These are phyloP conservation scores for Phytophthora constricta DNA, from an alignment of 352 stramenopile genomes.

Conservation along the genomic window DNA sequence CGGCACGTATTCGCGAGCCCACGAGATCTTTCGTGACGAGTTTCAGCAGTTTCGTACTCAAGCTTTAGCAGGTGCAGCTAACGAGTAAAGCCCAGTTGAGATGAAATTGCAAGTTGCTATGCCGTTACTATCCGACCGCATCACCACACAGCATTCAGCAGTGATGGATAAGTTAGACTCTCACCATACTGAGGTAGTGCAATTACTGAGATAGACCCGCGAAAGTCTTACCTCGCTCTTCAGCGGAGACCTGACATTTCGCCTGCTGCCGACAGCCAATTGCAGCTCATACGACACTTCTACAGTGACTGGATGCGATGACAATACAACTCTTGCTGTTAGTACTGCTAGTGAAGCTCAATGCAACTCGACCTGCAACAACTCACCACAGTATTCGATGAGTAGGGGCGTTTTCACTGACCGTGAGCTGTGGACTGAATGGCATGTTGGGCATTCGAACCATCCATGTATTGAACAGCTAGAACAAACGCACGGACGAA, in stretches of 20 bases:
- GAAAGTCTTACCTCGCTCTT: slow-evolving; percentile 1
- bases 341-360: background rate
- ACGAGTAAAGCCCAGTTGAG: slow-evolving; percentile 4
- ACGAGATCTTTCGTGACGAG: slow-evolving; percentile 2
- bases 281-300: background rate
- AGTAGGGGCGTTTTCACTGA: background rate
- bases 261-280: background rate
- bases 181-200: background rate
- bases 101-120: slow-evolving; percentile 2
- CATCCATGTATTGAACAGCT: slow-evolving; percentile 10
- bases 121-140: background rate
- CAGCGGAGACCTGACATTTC: background rate
- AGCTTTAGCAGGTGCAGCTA: background rate
- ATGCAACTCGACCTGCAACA: background rate
- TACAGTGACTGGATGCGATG: background rate
- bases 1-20: background rate
- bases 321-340: background rate
- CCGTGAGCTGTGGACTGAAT: slow-evolving; percentile 10
- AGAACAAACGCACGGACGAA: slow-evolving; percentile 8
- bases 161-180: slow-evolving; percentile 9
- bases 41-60: slow-evolving; percentile 7
- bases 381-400: slow-evolving; percentile 1
- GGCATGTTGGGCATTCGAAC: background rate
- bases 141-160: slow-evolving; percentile 15
- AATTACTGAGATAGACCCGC: background rate